Evolutionary conservation across 2,329 filamentous ascomycete species (phyloP).

Genomic region (Pseudogymnoascus sp.): DNA sequence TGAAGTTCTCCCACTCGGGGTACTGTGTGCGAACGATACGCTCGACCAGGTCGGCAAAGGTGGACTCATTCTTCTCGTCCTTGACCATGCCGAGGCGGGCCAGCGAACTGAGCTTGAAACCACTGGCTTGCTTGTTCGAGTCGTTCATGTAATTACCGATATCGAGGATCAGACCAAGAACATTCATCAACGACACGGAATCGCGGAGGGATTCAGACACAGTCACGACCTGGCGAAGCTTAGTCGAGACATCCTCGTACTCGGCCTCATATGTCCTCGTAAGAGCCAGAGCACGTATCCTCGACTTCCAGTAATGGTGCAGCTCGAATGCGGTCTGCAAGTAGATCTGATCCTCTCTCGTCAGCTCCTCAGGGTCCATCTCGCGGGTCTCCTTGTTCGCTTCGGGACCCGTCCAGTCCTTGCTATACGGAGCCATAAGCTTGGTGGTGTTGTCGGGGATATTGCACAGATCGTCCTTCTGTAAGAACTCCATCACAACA

Average conservation of each 20-base stretch:
- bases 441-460: conserved; percentile 87
- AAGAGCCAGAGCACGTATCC: conserved; percentile 82
- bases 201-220: conserved; percentile 86
- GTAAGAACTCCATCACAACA: conserved; percentile 94
- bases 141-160: conserved; percentile 99
- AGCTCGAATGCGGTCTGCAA: conserved; percentile 87
- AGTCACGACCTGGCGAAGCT: conserved; percentile 74
- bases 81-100: conserved; percentile 94
- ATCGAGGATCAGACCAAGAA: conserved; percentile 89
- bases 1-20: conserved; percentile 86
- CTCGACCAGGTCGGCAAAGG: conserved; percentile 90
- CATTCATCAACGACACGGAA: conserved; percentile 89
- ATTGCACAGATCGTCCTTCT: conserved; percentile 85
- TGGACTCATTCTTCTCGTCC: conserved; percentile 97
- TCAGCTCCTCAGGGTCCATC: conserved; percentile 78
- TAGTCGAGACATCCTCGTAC: conserved; percentile 82
- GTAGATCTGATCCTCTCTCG: conserved; percentile 91
- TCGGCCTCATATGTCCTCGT: conserved; percentile 78
- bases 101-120: conserved; percentile 95
- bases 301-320: conserved; percentile 96
- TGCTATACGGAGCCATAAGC: conserved; percentile 88
- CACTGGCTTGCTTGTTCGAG: conserved; percentile 92
- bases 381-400: conserved; percentile 71
- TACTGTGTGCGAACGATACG: conserved; percentile 95
- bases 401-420: conserved; percentile 89